These are phyloP conservation scores for Malus orientalis DNA, from an alignment of 306 rosid species.

Conservation along the genomic window DNA sequence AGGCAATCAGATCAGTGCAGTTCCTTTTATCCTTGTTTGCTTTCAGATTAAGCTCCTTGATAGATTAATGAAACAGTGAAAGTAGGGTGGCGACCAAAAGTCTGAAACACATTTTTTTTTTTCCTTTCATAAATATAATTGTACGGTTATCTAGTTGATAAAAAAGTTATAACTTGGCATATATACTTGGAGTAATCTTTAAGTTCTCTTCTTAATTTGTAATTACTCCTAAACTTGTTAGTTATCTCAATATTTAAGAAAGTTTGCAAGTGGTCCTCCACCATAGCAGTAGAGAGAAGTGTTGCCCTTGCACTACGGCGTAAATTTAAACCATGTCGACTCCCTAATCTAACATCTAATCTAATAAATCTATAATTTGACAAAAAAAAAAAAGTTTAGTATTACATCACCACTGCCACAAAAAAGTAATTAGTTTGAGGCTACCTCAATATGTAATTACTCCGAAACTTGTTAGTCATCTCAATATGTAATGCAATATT, in stretches of 20 bases:
- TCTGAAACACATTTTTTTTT: no score
- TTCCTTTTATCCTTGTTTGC: neutral
- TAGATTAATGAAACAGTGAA: neutral
- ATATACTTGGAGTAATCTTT: slow-evolving; percentile 11
- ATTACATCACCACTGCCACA: neutral
- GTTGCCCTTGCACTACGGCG: no score
- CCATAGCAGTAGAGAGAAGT: no score
- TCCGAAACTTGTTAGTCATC: no score
- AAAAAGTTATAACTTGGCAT: neutral
- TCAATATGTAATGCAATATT: no score
- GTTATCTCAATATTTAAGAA: neutral
- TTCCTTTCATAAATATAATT: no score
- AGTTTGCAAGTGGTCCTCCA: no score
- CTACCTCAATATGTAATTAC: no score
- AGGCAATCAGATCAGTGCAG: neutral
- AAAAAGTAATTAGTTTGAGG: no score
- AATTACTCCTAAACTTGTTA: neutral
- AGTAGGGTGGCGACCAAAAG: neutral
- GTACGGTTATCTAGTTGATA: neutral
- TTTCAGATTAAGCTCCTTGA: neutral
- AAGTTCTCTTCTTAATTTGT: neutral
- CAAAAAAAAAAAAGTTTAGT: neutral
- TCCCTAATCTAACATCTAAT: no score
- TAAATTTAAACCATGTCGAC: no score
- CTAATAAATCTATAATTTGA: no score